Percentiles rank a stretch among this genome's conserved stretches.
These are phyloP conservation scores for Fusarium sp. DNA, from an alignment of 2,329 filamentous ascomycete species.

Conservation along the genomic window DNA sequence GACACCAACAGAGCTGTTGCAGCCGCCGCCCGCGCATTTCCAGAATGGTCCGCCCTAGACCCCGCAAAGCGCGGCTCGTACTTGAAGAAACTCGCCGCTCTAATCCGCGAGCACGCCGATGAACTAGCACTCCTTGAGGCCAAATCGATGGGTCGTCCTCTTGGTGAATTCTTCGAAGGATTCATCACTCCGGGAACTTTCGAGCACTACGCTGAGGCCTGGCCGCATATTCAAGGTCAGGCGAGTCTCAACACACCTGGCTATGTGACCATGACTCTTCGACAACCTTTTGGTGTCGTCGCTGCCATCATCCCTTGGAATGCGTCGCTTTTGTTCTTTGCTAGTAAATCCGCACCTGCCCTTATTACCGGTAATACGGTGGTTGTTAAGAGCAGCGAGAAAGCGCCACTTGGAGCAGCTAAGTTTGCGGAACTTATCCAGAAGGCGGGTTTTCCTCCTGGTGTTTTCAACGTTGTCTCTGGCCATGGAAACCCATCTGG, in stretches of 20 bases:
- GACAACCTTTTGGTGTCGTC: constrained; percentile 64
- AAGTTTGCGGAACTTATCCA: constrained; percentile 66
- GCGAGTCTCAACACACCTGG: constrained; percentile 62
- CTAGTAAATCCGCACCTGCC: constrained; percentile 52
- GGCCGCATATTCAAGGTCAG: constrained; percentile 57
- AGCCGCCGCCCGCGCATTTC: constrained; percentile 62
- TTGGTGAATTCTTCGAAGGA: constrained; percentile 33
- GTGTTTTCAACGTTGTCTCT: constrained; percentile 79
- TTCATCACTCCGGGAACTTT: constrained; percentile 57
- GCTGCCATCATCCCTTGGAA: constrained; percentile 72
- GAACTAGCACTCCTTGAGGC: constrained; percentile 55
- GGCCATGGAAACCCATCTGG: constrained; percentile 76
- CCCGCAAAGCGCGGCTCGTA: constrained; percentile 55
- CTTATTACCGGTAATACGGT: constrained; percentile 39
- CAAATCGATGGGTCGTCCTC: constrained; percentile 36
- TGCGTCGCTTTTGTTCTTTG: constrained; percentile 59
- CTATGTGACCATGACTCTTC: constrained; percentile 58
- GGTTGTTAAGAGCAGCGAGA: constrained; percentile 38
- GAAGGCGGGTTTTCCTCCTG: constrained; percentile 79
- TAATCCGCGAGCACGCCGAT: constrained; percentile 55
- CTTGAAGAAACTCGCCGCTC: constrained; percentile 59
- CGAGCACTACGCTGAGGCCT: constrained; percentile 57
- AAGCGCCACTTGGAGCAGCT: constrained; percentile 34
- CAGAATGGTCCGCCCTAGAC: constrained; percentile 57
- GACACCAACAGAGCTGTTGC: constrained; percentile 62